Percentiles rank a stretch among this genome's conserved stretches.
Evolutionary conservation across 495 filamentous ascomycete genomes (phyloP).

Genomic region (Astrocystis sublimbata): DNA sequence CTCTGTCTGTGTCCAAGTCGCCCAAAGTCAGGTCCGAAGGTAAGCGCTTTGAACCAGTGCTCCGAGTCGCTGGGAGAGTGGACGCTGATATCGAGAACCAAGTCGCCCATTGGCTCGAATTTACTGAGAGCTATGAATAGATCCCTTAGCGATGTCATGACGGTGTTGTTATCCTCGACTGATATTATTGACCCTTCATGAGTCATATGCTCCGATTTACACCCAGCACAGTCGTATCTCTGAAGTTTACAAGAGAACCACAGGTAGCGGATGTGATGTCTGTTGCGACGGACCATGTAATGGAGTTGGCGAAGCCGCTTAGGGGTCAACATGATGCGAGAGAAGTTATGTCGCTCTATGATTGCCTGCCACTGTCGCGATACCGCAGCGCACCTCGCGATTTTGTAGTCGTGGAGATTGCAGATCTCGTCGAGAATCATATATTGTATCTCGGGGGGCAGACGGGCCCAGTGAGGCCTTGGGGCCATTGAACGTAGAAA

Average conservation of each 20-base stretch:
- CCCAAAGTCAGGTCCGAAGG: constrained; percentile 34
- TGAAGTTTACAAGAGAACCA: constrained; percentile 43
- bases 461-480: too few relatives aligned
- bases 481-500: too few relatives aligned
- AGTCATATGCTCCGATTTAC: constrained; percentile 21
- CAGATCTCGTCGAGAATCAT: too few relatives aligned
- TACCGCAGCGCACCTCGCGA: too few relatives aligned
- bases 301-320: constrained; percentile 33
- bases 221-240: constrained; percentile 36
- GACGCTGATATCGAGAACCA: constrained; percentile 44
- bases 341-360: constrained; percentile 42
- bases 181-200: not conserved
- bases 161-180: constrained; percentile 21
- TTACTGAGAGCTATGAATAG: constrained; percentile 40
- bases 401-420: too few relatives aligned
- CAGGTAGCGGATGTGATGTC: constrained; percentile 36
- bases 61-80: constrained; percentile 41
- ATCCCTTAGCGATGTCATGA: constrained; percentile 36
- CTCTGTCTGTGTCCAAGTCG: constrained; percentile 25
- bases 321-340: constrained; percentile 39
- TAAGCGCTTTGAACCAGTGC: constrained; percentile 40
- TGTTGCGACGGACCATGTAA: constrained; percentile 36
- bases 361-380: constrained; percentile 43
- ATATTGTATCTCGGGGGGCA: too few relatives aligned
- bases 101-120: constrained; percentile 37